Base-by-base conservation (phyloP, 1,284 basidiomycete species). In the Puccinia polysora region DNA sequence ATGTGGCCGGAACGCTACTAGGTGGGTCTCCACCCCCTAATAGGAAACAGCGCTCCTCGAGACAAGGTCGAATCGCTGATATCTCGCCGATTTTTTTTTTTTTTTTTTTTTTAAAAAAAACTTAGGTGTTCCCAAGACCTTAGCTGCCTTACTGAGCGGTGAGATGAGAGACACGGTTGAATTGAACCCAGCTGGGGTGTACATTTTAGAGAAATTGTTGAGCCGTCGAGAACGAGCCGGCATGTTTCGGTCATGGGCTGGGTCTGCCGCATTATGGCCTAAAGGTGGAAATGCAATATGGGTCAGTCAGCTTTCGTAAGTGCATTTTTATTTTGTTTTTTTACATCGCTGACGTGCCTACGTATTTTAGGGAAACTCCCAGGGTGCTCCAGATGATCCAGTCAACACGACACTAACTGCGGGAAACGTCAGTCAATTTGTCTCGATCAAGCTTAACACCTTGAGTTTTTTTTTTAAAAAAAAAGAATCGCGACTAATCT, bases 161-260 rank as follows among this genome's bases (percentile, higher is more conserved):
- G 90, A 91, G 69, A 81, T 81, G 80, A 74, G 79, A 23, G 80
- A 97, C 77, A 97, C 94, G 0, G 94, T 97, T 8, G 90, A 96
- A 78, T 84, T 93, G 79, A 89, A 91, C 77, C 90, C 90, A 15
- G 89, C 89, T 6, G 89, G 89, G 20, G 86, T 83, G 1, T 84
- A 82, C 77, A 78, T 85, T 12, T 79, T 85, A 1, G 84, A 85
- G 71, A 84, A 83, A 76, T 81, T 78, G 73, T 65, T 43, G 43
- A 80, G 65, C 92, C 84, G 91, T 38, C 86, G 86, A 43, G 96
- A 99, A 80, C 85, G 95, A 0, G 91, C 91, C 72, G 87, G 86
- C 73, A 83, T 99, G 15, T 98, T 99, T 83, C 85, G 92, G 43
- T 89, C 88, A 76, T 98, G 95, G 96, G 90, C 91, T 1, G 95